phyloP scores from a whole-genome alignment of 768 basidiomycete genomes.

The Amanita rimosa region DNA sequence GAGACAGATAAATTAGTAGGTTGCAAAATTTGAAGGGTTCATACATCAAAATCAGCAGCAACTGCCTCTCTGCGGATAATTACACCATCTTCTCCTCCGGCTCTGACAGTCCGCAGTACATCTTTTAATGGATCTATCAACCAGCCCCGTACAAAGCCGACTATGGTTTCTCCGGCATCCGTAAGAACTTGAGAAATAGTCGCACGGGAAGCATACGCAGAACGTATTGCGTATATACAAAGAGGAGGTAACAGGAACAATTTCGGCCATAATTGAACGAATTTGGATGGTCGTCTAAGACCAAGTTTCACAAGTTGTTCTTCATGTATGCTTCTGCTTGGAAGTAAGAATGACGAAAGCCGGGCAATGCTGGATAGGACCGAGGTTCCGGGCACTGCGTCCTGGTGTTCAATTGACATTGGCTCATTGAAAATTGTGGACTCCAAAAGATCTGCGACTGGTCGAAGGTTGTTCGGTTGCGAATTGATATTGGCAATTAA shows the following conservation, averaged over 20 bases:
- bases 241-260: constrained; percentile 69
- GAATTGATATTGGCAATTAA: constrained; percentile 12
- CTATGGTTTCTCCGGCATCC: constrained; percentile 57
- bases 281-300: constrained; percentile 55
- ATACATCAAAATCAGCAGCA: constrained; percentile 72
- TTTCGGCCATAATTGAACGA: constrained; percentile 74
- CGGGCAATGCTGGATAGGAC: background rate
- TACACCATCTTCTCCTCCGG: constrained; percentile 64
- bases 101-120: constrained; percentile 72
- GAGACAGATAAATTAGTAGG: background rate
- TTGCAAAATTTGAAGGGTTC: constrained; percentile 11
- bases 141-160: constrained; percentile 74
- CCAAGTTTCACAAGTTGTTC: constrained; percentile 14
- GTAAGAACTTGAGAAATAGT: constrained; percentile 41
- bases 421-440: constrained; percentile 4
- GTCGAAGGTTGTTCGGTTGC: constrained; percentile 1
- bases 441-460: constrained; percentile 7
- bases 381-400: background rate
- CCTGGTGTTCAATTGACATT: background rate
- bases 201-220: constrained; percentile 47
- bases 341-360: constrained; percentile 13
- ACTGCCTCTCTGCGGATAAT: constrained; percentile 78
- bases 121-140: constrained; percentile 77
- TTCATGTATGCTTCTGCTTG: constrained; percentile 18
- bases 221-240: constrained; percentile 35